A percentile compares a stretch with the other conserved stretches of the same genome.
These are phyloP conservation scores for Skeletonema marinoi DNA, from an alignment of 108 stramenopile species.

Conservation along the genomic window DNA sequence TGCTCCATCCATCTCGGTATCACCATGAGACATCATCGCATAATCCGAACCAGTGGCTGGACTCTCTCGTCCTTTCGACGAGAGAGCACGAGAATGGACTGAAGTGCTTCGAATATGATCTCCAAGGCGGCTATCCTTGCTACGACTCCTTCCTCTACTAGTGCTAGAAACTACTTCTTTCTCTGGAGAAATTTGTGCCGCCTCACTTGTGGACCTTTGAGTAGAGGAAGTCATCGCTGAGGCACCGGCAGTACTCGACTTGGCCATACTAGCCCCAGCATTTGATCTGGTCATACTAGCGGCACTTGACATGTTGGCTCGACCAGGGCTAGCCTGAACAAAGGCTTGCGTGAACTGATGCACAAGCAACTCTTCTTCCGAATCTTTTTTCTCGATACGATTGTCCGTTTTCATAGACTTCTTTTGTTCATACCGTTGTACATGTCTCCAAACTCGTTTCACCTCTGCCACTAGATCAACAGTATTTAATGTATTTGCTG, in stretches of 20 bases:
- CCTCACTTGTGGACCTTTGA: not conserved
- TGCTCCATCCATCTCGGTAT: slow-evolving; percentile 32
- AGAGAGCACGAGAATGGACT: slow-evolving; percentile 1
- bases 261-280: not conserved
- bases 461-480: slow-evolving; percentile 47
- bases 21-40: slow-evolving; percentile 17
- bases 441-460: slow-evolving; percentile 49
- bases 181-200: not conserved
- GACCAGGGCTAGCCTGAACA: not conserved
- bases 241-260: not conserved
- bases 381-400: slow-evolving; percentile 4
- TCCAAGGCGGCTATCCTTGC: slow-evolving; percentile 6
- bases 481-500: slow-evolving; percentile 35
- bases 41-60: slow-evolving; percentile 6
- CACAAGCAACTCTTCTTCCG: not conserved
- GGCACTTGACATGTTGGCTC: not conserved
- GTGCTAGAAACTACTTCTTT: not conserved
- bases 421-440: slow-evolving; percentile 42
- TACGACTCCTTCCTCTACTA: not conserved
- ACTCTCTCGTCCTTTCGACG: not conserved
- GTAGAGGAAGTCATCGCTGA: not conserved
- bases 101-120: slow-evolving; percentile 12
- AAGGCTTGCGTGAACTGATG: not conserved
- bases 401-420: slow-evolving; percentile 10
- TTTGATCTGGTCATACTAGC: not conserved